Base-by-base conservation (phyloP, 2,329 filamentous ascomycete species). In the Neurospora sp. region DNA sequence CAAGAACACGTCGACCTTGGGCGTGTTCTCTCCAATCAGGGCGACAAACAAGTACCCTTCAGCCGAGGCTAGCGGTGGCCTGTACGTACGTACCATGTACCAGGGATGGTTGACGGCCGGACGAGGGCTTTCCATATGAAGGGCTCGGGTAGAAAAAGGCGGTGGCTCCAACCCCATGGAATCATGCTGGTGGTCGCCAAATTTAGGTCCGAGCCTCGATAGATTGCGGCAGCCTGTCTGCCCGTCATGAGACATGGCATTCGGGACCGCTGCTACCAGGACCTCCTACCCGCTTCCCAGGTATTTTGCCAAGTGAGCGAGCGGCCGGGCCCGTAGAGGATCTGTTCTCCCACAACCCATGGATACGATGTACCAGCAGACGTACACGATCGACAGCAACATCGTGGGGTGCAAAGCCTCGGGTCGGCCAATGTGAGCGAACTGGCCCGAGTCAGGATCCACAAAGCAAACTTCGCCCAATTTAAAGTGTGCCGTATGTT, bases 341-440 rank as follows among this genome's bases (percentile, higher is more conserved):
- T 70, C 69, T 72, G 68, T 68, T 68, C 40, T 68, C 39, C 70
- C 70, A 71, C 68, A 72, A 66, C 69, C 70, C 68, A 73, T 69
- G 68, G 71, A 33, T 43, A 58, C 66, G 71, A 71, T 71, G 74
- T 72, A 70, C 72, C 73, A 76, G 67, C 73, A 69, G 72, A 70
- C 70, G 69, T 72, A 75, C 71, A 73, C 73, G 78, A 80, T 78
- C 76, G 77, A 77, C 78, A 76, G 74, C 76, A 73, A 70, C 74
- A 77, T 78, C 78, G 77, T 79, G 78, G 77, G 76, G 77, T 77
- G 76, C 74, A 74, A 75, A 66, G 70, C 33, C 69, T 71, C 70
- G 58, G 70, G 69, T 70, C 72, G 75, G 73, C 77, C 77, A 78
- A 77, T 78, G 75, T 77, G 72, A 73, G 70, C 71, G 72, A 73